Conservation (phyloP, 75 land plant species). For the Chamaecyparis obtusa region DNA sequence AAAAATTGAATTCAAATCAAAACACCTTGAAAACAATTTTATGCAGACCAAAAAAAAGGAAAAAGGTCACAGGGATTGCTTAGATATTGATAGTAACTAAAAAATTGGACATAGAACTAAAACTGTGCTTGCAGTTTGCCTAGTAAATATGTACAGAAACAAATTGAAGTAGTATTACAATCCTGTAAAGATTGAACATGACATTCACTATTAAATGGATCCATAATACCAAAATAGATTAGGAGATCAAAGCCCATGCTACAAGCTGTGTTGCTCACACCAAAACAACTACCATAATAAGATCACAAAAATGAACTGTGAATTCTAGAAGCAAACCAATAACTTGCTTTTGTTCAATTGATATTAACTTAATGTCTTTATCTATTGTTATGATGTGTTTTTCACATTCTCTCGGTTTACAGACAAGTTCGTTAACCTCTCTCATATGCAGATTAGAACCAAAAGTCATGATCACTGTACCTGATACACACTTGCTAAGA, state of each 20-base stretch:
- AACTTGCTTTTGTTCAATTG: too few species aligned
- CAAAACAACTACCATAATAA: too few species aligned
- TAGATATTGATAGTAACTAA: neutral
- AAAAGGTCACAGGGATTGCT: neutral
- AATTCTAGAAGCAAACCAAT: too few species aligned
- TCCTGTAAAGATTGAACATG: neutral
- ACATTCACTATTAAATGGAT: too few species aligned
- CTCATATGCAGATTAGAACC: too few species aligned
- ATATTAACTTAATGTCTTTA: too few species aligned
- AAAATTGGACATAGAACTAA: neutral
- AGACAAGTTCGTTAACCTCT: too few species aligned
- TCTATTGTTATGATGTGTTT: too few species aligned
- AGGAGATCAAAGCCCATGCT: neutral
- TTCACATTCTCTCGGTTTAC: too few species aligned
- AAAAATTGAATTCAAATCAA: neutral
- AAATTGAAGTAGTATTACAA: neutral
- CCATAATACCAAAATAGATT: neutral
- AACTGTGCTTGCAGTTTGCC: neutral
- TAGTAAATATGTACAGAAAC: neutral
- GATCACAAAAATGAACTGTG: too few species aligned
- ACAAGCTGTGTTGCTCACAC: neutral
- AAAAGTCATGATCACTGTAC: too few species aligned
- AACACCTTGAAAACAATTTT: neutral
- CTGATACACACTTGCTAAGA: too few species aligned
- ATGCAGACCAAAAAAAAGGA: neutral